These are phyloP conservation scores for Mycena galericulata DNA, from an alignment of 768 basidiomycete genomes.

Conservation along the genomic window DNA sequence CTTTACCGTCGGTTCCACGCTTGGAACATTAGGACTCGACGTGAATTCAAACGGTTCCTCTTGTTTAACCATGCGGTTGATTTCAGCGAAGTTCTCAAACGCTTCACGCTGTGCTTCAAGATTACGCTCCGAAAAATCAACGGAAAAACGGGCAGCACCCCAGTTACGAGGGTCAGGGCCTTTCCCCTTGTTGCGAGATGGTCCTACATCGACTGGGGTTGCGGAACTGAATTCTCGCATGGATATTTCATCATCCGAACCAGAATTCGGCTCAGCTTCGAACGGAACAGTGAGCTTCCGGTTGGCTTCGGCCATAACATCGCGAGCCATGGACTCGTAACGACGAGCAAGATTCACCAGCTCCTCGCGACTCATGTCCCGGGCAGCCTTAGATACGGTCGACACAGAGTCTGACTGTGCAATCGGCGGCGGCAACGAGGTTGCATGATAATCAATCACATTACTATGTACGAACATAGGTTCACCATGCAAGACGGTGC, in stretches of 20 bases:
- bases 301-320: conserved; percentile 10
- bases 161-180: no score
- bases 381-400: conserved; percentile 3
- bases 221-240: not conserved
- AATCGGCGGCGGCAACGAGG: not conserved
- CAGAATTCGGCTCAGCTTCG: not conserved
- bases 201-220: conserved; percentile 15
- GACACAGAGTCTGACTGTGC: not conserved
- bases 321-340: conserved; percentile 7
- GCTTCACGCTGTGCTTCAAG: no score
- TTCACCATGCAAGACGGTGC: not conserved
- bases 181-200: conserved; percentile 16
- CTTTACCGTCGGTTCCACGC: not conserved
- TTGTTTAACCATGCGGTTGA: no score
- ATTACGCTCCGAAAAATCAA: no score
- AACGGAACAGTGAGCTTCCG: not conserved
- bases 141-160: no score
- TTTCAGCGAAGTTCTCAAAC: no score
- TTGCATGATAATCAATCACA: not conserved
- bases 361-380: conserved; percentile 7
- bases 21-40: not conserved
- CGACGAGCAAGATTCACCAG: conserved; percentile 15
- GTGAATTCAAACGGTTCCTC: not conserved
- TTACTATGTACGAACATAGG: not conserved
- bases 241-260: not conserved